Conservation (phyloP, 305 asterid genomes). For the Fraxinus xanthoxyloides region DNA sequence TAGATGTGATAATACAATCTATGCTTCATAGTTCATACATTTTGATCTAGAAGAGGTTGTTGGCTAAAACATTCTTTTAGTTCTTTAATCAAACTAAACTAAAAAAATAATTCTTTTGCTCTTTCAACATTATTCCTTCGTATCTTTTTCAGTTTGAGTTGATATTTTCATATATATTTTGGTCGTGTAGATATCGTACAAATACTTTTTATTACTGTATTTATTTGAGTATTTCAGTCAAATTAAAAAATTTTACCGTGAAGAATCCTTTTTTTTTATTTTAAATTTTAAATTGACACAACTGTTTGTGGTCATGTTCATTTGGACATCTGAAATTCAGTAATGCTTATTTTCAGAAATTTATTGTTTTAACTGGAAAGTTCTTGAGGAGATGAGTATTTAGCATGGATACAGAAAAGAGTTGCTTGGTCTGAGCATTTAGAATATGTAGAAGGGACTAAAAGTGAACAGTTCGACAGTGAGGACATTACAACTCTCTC, state of each 20-base stretch:
- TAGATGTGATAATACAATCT: conserved; percentile 3
- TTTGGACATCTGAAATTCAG: neutral
- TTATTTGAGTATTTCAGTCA: neutral
- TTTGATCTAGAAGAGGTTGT: conserved; percentile 5
- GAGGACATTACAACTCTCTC: neutral
- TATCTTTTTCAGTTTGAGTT: neutral
- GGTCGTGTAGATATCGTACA: no score
- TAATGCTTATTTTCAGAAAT: conserved; percentile 2
- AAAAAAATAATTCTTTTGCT: neutral
- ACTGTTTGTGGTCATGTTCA: neutral
- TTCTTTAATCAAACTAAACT: conserved; percentile 8
- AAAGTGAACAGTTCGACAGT: neutral
- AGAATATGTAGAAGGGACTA: neutral
- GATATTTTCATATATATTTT: neutral
- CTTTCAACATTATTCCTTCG: neutral
- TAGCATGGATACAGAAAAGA: conserved; percentile 1
- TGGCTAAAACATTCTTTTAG: neutral
- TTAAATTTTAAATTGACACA: neutral
- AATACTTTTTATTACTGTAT: neutral
- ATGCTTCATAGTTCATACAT: neutral
- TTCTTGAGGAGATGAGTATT: conserved; percentile 5
- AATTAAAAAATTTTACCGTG: neutral
- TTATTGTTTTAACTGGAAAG: neutral
- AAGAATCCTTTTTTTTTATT: neutral
- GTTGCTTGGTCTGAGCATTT: neutral